These are phyloP conservation scores for Mikania micrantha DNA, from an alignment of 129 eudicot genomes.

Conservation along the genomic window DNA sequence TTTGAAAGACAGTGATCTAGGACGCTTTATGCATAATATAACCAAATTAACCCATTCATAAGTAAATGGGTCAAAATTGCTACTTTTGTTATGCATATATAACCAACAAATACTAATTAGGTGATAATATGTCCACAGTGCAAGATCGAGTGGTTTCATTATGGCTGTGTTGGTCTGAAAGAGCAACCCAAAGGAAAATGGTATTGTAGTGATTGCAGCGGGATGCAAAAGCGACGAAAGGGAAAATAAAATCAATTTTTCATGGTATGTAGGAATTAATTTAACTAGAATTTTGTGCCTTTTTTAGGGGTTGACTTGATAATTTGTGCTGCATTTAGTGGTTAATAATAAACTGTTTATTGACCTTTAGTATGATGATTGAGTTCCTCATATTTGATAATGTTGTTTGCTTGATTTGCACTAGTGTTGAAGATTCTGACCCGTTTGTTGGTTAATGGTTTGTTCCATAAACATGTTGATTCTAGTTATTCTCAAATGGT, in stretches of 20 bases:
- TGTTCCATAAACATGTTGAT: neutral
- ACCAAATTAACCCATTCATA: neutral
- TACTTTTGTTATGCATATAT: neutral
- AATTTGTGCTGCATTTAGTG: neutral
- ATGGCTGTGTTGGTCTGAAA: slow-evolving; percentile 67
- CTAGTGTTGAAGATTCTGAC: neutral
- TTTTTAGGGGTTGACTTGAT: neutral
- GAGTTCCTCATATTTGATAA: neutral
- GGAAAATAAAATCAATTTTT: slow-evolving; percentile 28
- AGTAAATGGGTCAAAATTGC: neutral
- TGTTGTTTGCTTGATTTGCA: neutral
- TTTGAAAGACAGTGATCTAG: neutral
- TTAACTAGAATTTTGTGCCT: slow-evolving; percentile 5
- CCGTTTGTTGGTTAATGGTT: neutral
- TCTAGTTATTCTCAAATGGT: neutral
- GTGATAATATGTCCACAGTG: slow-evolving; percentile 41
- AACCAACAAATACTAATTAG: neutral
- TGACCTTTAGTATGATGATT: neutral
- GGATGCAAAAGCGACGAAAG: slow-evolving; percentile 58
- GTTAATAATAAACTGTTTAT: neutral
- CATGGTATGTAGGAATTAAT: slow-evolving; percentile 15
- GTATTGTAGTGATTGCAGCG: slow-evolving; percentile 68
- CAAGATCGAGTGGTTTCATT: slow-evolving; percentile 97
- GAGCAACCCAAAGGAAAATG: slow-evolving; percentile 91
- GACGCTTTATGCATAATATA: neutral